phyloP scores from a whole-genome alignment of 2,329 filamentous ascomycete species.

The Didymosphaeria variabile region DNA sequence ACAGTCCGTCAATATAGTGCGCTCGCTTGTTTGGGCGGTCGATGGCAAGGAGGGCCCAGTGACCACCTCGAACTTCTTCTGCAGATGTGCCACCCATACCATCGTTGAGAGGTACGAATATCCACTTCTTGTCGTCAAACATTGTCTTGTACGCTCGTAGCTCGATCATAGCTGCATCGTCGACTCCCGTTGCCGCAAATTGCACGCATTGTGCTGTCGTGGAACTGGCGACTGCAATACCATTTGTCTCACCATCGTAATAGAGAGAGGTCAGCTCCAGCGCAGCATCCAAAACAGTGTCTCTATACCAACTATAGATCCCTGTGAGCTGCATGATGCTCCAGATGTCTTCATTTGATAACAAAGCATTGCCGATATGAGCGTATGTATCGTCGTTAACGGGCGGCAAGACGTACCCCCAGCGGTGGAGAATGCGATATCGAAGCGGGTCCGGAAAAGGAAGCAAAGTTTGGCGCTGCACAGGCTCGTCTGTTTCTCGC shows the following conservation, averaged over 20 bases:
- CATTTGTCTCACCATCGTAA: constrained; percentile 15
- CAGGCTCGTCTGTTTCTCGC: constrained; percentile 11
- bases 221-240: constrained; percentile 31
- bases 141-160: constrained; percentile 15
- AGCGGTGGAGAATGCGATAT: constrained; percentile 14
- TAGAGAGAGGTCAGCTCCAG: constrained; percentile 26
- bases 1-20: constrained; percentile 34
- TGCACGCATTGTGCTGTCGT: constrained; percentile 25
- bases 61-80: constrained; percentile 17
- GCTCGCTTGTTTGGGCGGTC: constrained; percentile 17
- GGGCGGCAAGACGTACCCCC: background rate
- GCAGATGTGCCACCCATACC: constrained; percentile 18
- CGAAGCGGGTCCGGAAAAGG: constrained; percentile 22
- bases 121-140: constrained; percentile 30
- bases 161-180: constrained; percentile 11
- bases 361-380: constrained; percentile 18
- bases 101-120: constrained; percentile 39
- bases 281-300: constrained; percentile 30
- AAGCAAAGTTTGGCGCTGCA: background rate
- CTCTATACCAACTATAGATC: constrained; percentile 28
- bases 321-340: constrained; percentile 10
- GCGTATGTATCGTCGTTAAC: constrained; percentile 23
- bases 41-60: constrained; percentile 35
- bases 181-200: constrained; percentile 14
- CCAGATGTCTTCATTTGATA: constrained; percentile 25